Base-by-base conservation (phyloP, 345 rosid species). In the Zanthoxylum bungeanum region DNA sequence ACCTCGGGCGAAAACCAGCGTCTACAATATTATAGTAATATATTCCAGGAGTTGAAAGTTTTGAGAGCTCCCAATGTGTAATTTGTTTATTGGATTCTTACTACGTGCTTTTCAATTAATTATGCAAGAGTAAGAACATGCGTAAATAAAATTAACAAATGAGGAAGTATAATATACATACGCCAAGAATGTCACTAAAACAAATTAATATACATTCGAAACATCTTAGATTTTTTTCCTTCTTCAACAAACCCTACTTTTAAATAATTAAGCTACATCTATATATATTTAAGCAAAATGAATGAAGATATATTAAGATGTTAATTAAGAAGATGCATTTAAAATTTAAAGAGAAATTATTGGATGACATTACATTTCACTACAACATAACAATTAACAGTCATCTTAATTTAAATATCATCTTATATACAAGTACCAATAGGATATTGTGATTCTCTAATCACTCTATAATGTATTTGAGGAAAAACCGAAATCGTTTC, bases 371-470 rank as follows among this genome's bases (percentile, higher is more conserved):
- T 2, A 40, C 22, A 34, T 40, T 11, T 19, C 25, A 40, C 1
- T 33, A 44, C 5, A 12, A 46, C 51, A 66, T 9, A 63, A 56
- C 25, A 28, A 19, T 10, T 9, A 63, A 56, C 25, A 28, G 12
- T 10, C 4, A 58, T 60, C 16, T 31, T 57, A 14, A 57, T 57
- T 30, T 52, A 44, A n/a, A 2, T 56, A 28, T 77, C 75, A 42
- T 65, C 78, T 61, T 76, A 73, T 76, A 73, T 58, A 62, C 85
- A 76, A 84, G 85, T 84, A 84, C 87, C 79, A 65, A 66, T 83
- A 69, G n/a, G n/a, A n/a, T n/a, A n/a, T n/a, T n/a, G n/a, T n/a
- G n/a, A n/a, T n/a, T n/a, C n/a, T n/a, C n/a, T n/a, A n/a, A n/a
- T n/a, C n/a, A n/a, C n/a, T n/a, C n/a, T n/a, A n/a, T n/a, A n/a